Conservation (phyloP, 2,329 filamentous ascomycete genomes). For the Xylaria sp. region DNA sequence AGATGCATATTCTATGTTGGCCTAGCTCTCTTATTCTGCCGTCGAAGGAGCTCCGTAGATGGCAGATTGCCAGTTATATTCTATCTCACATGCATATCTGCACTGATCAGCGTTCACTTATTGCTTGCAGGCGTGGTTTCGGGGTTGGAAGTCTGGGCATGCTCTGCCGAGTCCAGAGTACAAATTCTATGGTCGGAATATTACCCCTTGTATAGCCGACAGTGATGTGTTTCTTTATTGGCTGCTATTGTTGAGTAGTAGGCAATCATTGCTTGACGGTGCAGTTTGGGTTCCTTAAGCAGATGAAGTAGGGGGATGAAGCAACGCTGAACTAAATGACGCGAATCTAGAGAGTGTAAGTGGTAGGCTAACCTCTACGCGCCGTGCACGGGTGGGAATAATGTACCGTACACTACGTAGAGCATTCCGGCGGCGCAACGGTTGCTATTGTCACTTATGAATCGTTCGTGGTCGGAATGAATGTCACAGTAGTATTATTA, state of each 20-base stretch:
- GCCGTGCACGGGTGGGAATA: not conserved
- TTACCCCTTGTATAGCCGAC: not conserved
- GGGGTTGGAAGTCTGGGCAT: slow-evolving; percentile 14
- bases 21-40: slow-evolving; percentile 8
- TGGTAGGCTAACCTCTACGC: not conserved
- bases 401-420: not conserved
- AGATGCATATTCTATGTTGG: not conserved
- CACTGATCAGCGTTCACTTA: slow-evolving; percentile 28
- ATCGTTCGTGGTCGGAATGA: not conserved
- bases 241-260: not conserved
- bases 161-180: not conserved
- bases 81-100: slow-evolving; percentile 30
- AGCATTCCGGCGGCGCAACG: not conserved
- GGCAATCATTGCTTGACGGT: not conserved
- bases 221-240: not conserved
- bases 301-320: not conserved
- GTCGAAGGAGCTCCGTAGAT: slow-evolving; percentile 1
- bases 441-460: slow-evolving; percentile 1
- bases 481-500: slow-evolving; percentile 20
- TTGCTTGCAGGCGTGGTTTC: slow-evolving; percentile 24
- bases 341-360: not conserved
- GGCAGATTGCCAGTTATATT: slow-evolving; percentile 9
- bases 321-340: not conserved
- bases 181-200: not conserved
- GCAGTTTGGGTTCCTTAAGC: not conserved